Evolutionary conservation across 495 filamentous ascomycete species (phyloP).

Genomic region (Haplographium delicatum): DNA sequence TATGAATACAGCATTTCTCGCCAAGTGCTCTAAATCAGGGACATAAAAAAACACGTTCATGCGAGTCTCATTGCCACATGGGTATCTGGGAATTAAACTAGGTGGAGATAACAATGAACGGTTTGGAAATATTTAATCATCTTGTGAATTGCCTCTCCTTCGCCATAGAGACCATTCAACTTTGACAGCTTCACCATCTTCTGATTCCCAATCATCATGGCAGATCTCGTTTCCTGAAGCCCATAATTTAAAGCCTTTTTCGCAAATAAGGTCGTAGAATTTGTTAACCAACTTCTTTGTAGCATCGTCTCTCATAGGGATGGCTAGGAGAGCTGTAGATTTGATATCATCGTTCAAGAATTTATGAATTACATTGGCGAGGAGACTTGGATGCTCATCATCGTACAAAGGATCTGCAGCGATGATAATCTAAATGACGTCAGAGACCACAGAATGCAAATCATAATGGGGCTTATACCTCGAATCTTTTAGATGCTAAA

Average conservation of each 20-base stretch:
- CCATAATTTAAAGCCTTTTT: conserved; percentile 45
- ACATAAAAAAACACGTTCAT: too few relatives aligned
- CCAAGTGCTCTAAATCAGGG: too few relatives aligned
- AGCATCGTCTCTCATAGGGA: conserved; percentile 57
- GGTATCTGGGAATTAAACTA: too few relatives aligned
- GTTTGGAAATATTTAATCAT: too few relatives aligned
- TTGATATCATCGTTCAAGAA: conserved; percentile 44
- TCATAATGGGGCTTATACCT: conserved; percentile 2
- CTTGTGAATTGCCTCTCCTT: too few relatives aligned
- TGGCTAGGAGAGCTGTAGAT: conserved; percentile 55
- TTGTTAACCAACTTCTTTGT: conserved; percentile 46
- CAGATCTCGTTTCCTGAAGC: conserved; percentile 61
- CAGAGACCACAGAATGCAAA: neutral
- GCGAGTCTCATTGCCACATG: too few relatives aligned
- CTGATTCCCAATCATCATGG: conserved; percentile 64
- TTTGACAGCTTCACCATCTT: conserved; percentile 45
- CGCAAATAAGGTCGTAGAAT: conserved; percentile 49
- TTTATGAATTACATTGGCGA: conserved; percentile 51
- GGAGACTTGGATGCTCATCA: conserved; percentile 54
- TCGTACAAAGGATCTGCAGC: conserved; percentile 72
- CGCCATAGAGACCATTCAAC: conserved; percentile 64
- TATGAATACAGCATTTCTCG: too few relatives aligned
- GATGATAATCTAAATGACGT: conserved; percentile 36
- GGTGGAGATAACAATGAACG: too few relatives aligned
- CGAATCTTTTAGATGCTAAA: neutral